Conservation (phyloP, 1,284 basidiomycete species). For the Inonotus hispidus region DNA sequence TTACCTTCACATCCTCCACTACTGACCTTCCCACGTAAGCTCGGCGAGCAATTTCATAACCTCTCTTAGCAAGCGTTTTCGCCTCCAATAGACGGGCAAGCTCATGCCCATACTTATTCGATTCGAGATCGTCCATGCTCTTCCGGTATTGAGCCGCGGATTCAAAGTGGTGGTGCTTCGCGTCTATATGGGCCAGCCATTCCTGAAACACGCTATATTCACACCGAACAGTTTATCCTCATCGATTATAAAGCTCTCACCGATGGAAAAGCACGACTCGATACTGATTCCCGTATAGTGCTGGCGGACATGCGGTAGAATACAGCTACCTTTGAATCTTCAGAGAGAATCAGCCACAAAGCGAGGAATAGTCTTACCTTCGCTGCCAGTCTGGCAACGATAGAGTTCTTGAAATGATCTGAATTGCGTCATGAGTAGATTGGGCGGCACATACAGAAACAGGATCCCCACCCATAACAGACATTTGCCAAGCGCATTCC, state of each 20-base stretch:
- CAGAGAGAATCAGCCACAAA: not conserved
- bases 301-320: conserved; percentile 59
- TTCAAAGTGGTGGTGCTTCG: conserved; percentile 83
- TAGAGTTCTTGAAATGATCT: conserved; percentile 79
- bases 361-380: conserved; percentile 38
- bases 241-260: conserved; percentile 35
- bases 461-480: conserved; percentile 60
- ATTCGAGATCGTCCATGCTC: conserved; percentile 87
- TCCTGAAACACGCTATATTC: conserved; percentile 48
- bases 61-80: conserved; percentile 65
- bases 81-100: conserved; percentile 71
- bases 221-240: not conserved
- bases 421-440: not conserved
- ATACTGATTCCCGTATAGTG: conserved; percentile 43
- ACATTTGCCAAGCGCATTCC: conserved; percentile 95
- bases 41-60: conserved; percentile 64
- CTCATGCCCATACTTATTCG: conserved; percentile 82
- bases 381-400: conserved; percentile 83
- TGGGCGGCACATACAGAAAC: not conserved
- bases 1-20: conserved; percentile 72
- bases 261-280: conserved; percentile 41
- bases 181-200: conserved; percentile 79
- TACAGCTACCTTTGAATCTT: conserved; percentile 48
- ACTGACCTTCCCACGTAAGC: conserved; percentile 59
- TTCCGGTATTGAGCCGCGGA: conserved; percentile 90